A percentile compares a stretch with the other conserved stretches of the same genome.
phyloP scores from a whole-genome alignment of 108 stramenopile genomes.

The Discostella pseudostelligera region DNA sequence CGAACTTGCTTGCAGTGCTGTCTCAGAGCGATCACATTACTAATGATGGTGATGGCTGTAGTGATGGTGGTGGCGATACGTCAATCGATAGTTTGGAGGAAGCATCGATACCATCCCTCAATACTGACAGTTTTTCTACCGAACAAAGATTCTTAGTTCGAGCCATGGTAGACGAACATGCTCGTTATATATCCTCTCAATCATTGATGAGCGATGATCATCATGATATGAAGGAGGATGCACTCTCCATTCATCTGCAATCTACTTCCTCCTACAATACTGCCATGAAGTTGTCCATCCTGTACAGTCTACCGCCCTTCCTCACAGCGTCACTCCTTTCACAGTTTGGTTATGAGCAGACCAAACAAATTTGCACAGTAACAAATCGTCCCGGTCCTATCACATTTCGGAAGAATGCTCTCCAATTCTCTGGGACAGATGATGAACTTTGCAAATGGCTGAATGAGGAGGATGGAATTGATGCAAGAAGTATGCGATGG shows the following conservation, averaged over 20 bases:
- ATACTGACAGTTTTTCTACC: not conserved
- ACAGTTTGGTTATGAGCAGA: conserved; percentile 27
- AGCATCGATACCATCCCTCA: too few relatives aligned
- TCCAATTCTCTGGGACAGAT: conserved; percentile 37
- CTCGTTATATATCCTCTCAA: conserved; percentile 15
- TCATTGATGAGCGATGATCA: not conserved
- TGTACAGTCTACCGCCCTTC: conserved; percentile 35
- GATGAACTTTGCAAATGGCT: conserved; percentile 31
- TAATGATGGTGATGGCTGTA: not conserved
- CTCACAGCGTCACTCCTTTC: conserved; percentile 24
- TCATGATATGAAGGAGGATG: not conserved
- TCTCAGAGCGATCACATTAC: not conserved
- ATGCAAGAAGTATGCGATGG: conserved; percentile 2
- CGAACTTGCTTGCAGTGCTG: conserved; percentile 11
- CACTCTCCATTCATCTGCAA: too few relatives aligned
- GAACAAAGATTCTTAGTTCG: conserved; percentile 14
- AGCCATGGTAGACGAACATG: conserved; percentile 39
- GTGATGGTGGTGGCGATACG: not conserved
- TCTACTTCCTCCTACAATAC: not conserved
- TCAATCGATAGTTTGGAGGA: not conserved
- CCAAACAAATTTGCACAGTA: conserved; percentile 26
- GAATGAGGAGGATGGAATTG: conserved; percentile 35
- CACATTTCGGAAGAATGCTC: conserved; percentile 41
- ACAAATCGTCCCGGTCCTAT: conserved; percentile 38
- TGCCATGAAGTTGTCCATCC: conserved; percentile 24